Evolutionary conservation across 495 filamentous ascomycete genomes (phyloP), one percentile per base, ranked within the genome.

Genomic region (Lindgomyces ingoldianus): DNA sequence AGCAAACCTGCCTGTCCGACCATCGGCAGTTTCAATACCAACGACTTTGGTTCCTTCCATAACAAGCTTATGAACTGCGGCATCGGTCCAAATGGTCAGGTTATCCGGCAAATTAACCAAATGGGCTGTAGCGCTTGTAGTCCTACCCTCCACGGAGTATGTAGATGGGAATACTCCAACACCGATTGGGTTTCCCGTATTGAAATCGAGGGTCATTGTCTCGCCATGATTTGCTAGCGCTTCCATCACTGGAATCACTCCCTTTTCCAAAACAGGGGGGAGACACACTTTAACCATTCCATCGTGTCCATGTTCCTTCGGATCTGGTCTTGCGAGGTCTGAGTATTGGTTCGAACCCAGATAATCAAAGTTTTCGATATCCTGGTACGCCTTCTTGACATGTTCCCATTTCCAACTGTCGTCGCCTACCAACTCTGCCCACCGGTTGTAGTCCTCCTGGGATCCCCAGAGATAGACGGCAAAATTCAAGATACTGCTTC

Each of bases 71-170:
- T 60, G 39, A 18, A 70, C 67, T 16, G 30, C 47, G 1, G 56
- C 44, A 41, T 49, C 52, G 6, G 62, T 65, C 67, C 67, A 70
- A 19, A 70, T 70, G 10, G 57, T 50, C 1, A 70, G 48, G 29
- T 70, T 65, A 3, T 45, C 22, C 12, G 67, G 67, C 19, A 51
- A 2, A 41, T 59, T 48, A 30, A 49, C 42, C 12, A 70, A 50
- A 70, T 70, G 62, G 19, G 67, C 67, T 10, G 42, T 65, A 14
- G 67, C 67, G 53, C 67, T 70, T n/a, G 67, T 70, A 0, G 67
- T 70, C 9, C 67, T 24, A 1, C 67, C 66, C 11, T 61, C 51
- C 33, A 46, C 19, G 6, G 48, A 45, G 33, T 57, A 62, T 14
- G 67, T 57, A 1, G 11, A 1, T 3, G 67, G 62, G 27, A 65